Evolutionary conservation across 495 filamentous ascomycete species (phyloP).

Genomic region (Tuber melanosporum): DNA sequence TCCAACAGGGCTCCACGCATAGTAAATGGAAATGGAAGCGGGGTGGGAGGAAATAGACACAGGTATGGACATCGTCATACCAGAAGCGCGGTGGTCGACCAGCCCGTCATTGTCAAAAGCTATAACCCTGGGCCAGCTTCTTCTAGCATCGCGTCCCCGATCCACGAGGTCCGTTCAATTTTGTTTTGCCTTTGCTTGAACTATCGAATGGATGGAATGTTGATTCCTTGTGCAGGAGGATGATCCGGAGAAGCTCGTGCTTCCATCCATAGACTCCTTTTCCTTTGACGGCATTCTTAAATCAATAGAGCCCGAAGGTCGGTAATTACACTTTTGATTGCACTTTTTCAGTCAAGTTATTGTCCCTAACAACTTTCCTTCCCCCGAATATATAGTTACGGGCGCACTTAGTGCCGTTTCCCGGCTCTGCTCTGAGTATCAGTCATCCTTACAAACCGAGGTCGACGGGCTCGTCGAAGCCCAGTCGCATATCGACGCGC

Average conservation of each 20-base stretch:
- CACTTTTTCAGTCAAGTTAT: neutral
- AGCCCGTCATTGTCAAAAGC: conserved; percentile 41
- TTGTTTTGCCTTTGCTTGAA: conserved; percentile 6
- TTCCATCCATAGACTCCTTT: conserved; percentile 40
- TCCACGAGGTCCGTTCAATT: conserved; percentile 36
- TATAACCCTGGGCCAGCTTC: conserved; percentile 41
- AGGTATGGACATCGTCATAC: conserved; percentile 43
- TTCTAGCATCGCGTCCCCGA: conserved; percentile 36
- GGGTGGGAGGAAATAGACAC: conserved; percentile 39
- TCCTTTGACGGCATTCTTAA: conserved; percentile 41
- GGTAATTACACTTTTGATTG: neutral
- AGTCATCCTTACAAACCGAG: conserved; percentile 28
- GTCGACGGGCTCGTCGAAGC: conserved; percentile 30
- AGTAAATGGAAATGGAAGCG: conserved; percentile 20
- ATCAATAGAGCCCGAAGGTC: conserved; percentile 39
- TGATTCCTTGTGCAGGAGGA: conserved; percentile 32
- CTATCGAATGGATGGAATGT: conserved; percentile 23
- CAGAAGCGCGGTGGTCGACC: conserved; percentile 37
- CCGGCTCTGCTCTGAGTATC: conserved; percentile 33
- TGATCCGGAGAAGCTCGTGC: conserved; percentile 32
- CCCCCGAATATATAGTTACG: conserved; percentile 25
- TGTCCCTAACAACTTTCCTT: conserved; percentile 7
- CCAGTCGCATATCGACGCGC: conserved; percentile 33
- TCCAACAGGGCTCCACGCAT: conserved; percentile 6
- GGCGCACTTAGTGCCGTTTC: conserved; percentile 29